phyloP scores from a whole-genome alignment of 305 asterid species.

The Fraxinus floribunda region DNA sequence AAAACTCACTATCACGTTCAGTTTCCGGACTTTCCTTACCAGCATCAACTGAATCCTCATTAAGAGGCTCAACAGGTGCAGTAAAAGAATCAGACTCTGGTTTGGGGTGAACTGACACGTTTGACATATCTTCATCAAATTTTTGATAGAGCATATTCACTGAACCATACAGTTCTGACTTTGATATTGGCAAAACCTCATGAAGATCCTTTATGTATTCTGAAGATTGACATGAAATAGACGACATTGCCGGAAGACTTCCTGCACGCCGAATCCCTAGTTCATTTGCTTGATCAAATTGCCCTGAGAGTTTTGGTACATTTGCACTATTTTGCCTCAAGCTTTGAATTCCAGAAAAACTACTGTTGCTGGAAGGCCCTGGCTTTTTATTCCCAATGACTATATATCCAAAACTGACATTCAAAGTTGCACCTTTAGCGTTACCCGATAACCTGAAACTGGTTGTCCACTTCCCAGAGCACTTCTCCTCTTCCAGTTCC shows the following conservation, averaged over 20 bases:
- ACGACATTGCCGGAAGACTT: conserved; percentile 54
- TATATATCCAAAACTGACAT: conserved; percentile 75
- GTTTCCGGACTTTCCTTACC: conserved; percentile 35
- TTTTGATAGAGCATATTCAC: conserved; percentile 62
- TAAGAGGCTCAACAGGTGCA: conserved; percentile 29
- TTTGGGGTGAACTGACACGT: conserved; percentile 34
- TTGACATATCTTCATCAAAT: conserved; percentile 53
- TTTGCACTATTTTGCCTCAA: conserved; percentile 39
- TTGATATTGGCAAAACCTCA: conserved; percentile 62
- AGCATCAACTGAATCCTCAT: conserved; percentile 30
- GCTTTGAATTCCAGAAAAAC: conserved; percentile 31
- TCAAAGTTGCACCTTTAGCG: conserved; percentile 75
- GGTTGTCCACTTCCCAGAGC: conserved; percentile 89
- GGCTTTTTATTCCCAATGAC: conserved; percentile 43
- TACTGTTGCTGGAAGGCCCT: conserved; percentile 24
- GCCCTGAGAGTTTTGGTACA: conserved; percentile 25
- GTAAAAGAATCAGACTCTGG: conserved; percentile 38
- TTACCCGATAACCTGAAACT: conserved; percentile 82
- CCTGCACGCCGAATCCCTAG: conserved; percentile 39
- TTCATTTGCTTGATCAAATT: conserved; percentile 34
- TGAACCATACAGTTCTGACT: conserved; percentile 57
- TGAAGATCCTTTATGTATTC: conserved; percentile 83
- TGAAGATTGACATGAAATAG: conserved; percentile 37
- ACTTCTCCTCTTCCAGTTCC: conserved; percentile 80
- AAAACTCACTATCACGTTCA: conserved; percentile 52